phyloP scores from a whole-genome alignment of 495 filamentous ascomycete genomes.

The Glonium stellatum region DNA sequence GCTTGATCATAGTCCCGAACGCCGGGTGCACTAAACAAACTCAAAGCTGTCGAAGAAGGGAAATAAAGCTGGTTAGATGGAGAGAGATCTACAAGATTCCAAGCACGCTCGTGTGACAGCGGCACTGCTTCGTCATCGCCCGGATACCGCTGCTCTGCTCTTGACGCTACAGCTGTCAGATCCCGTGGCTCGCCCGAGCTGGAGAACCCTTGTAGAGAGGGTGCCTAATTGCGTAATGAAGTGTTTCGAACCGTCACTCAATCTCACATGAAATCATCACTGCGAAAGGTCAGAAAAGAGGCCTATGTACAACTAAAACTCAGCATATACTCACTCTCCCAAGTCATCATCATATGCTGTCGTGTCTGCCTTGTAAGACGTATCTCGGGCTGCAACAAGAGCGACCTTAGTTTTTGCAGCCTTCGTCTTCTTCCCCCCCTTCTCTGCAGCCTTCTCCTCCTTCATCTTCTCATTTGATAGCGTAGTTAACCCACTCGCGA shows the following conservation, averaged over 20 bases:
- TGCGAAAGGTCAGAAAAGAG: constrained; percentile 14
- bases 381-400: constrained; percentile 63
- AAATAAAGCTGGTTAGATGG: background rate
- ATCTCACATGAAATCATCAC: constrained; percentile 41
- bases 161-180: background rate
- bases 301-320: background rate
- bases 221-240: background rate
- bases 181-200: background rate
- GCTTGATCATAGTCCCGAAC: background rate
- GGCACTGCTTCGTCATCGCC: background rate
- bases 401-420: constrained; percentile 88
- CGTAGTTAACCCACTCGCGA: constrained; percentile 73
- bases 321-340: constrained; percentile 58
- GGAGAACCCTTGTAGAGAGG: background rate
- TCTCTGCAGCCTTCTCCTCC: constrained; percentile 92
- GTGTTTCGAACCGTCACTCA: background rate
- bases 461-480: constrained; percentile 97
- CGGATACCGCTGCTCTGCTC: background rate
- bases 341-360: constrained; percentile 69
- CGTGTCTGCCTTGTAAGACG: constrained; percentile 55
- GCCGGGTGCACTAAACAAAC: background rate
- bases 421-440: constrained; percentile 94
- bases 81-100: background rate
- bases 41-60: background rate
- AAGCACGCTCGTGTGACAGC: background rate